Base-by-base conservation (phyloP, 257 asterid genomes). In the Echium plantagineum region DNA sequence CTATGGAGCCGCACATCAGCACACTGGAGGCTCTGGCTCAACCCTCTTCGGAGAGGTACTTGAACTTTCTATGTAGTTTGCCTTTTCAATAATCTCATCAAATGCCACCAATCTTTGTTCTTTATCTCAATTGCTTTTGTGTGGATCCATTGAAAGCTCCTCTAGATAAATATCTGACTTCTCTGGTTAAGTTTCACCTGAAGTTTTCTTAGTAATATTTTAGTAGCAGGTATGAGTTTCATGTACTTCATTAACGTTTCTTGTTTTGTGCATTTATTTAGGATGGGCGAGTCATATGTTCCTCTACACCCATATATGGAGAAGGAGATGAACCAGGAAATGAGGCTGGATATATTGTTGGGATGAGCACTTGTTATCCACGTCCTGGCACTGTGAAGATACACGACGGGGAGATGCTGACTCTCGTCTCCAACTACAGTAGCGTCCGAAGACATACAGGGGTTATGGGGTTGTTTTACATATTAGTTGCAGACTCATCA, bases 331-430 rank as follows among this genome's bases (percentile, higher is more conserved):
- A 87, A 72, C 73, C 80, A 51, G 98, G 96, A 58, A 83, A 90
- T 30, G 98, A 90, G 69, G 85, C 83, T 9, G 98, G 98, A 60
- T 83, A 78, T 69, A 74, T 85, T 4, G 95, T 90, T 13, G 98
- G 98, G 53, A 90, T 87, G 96, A 73, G 96, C 19, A 76, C 93
- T 0, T 90, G 96, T 59, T 87, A 90, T 67, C 95, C 98, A 57
- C 68, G 66, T 54, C 93, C 94, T 12, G 95, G 96, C 46, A 77
- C 96, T 5, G 61, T 87, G 75, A 83, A 74, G 87, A 80, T 87
- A 69, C 74, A 81, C 17, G 64, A 77, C 1, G 94, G 96, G 42
- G 95, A 87, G 80, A 78, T 30, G 47, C 71, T 90, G 1, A 81
- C 83, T 21, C 64, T 90, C 15, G 74, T 80, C 28, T 90, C 96